A percentile compares a stretch with the other conserved stretches of the same genome.
These are phyloP conservation scores for Aspergillus ruber DNA, from an alignment of 2,329 filamentous ascomycete genomes.

Conservation along the genomic window DNA sequence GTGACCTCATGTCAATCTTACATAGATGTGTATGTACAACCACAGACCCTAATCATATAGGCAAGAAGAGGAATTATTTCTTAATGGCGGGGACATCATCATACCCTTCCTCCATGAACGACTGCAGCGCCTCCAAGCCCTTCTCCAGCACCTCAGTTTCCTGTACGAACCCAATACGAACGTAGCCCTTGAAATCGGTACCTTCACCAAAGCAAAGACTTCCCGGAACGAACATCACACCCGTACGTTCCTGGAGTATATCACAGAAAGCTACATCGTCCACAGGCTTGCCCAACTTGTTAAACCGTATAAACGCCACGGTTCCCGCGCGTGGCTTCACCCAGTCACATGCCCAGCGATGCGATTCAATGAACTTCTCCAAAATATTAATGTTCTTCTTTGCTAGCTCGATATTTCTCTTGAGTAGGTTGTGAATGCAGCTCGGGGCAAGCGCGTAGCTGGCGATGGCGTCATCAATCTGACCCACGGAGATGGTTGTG, in stretches of 20 bases:
- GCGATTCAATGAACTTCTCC: conserved; percentile 60
- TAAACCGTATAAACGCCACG: conserved; percentile 69
- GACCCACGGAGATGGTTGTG: conserved; percentile 80
- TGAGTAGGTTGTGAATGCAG: conserved; percentile 58
- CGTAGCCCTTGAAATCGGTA: conserved; percentile 64
- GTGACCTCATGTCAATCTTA: too few relatives aligned
- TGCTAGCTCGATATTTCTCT: conserved; percentile 60
- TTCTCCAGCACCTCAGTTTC: conserved; percentile 62
- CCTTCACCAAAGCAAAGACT: conserved; percentile 63
- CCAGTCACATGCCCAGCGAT: conserved; percentile 62
- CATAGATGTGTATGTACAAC: too few relatives aligned
- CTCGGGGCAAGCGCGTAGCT: conserved; percentile 62
- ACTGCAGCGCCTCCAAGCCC: conserved; percentile 52
- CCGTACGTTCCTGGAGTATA: conserved; percentile 60
- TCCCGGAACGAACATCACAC: conserved; percentile 69
- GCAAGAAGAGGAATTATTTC: conserved; percentile 5
- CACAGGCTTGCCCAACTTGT: conserved; percentile 54
- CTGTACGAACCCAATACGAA: conserved; percentile 70
- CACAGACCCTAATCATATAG: too few relatives aligned
- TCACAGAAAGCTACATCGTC: conserved; percentile 68
- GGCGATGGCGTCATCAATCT: conserved; percentile 72
- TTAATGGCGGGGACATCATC: conserved; percentile 42
- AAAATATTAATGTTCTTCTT: conserved; percentile 61
- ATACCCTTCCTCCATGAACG: conserved; percentile 52
- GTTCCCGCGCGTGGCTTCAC: conserved; percentile 71